Evolutionary conservation across 441 rosid genomes (phyloP), one percentile per base, ranked within the genome.

Genomic region (Gossypium lobatum): DNA sequence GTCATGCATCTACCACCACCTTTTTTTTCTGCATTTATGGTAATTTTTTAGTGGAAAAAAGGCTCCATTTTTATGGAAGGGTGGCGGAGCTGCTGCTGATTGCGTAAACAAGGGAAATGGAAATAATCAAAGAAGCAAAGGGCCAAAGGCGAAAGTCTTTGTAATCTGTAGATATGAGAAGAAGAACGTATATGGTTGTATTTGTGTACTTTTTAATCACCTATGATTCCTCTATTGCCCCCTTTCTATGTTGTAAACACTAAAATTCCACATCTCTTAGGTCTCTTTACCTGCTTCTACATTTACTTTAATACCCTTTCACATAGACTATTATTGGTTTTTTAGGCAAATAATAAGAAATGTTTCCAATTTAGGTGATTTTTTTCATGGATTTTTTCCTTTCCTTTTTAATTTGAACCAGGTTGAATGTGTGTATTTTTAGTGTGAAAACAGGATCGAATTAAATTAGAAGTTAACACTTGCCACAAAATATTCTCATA

Each of bases 1-100:
- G 59, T 54, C 58, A 86, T 85, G 85, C 86, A 82, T 83, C 85
- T 73, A 83, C 87, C 86, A 83, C 84, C 87, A 79, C 81, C 82
- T 79, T 79, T 80, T 78, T 73, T 62, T 8, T 72, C 9, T 55
- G 57, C 53, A 31, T 48, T 9, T 6, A 9, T 61, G 72, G 64
- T 66, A 45, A 70, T 21, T 2, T 52, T 11, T 55, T 37, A 37
- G 55, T 55, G 64, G 34, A 37, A 55, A 20, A 54, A 54, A 7
- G 39, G 6, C 72, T 76, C 80, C 11, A 28, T 62, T 65, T 71
- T 68, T 21, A 10, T 6, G 70, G 28, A 46, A 77, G 63, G 78
- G 79, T 6, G 79, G 75, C 55, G 76, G 74, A 52, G 80, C 23
- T 48, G 46, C 45, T 39, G 48, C 26, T 14, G 23, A 25, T 52